These are phyloP conservation scores for Urochloa ruziziensis DNA, from an alignment of 176 grass and related monocot genomes.

Conservation along the genomic window DNA sequence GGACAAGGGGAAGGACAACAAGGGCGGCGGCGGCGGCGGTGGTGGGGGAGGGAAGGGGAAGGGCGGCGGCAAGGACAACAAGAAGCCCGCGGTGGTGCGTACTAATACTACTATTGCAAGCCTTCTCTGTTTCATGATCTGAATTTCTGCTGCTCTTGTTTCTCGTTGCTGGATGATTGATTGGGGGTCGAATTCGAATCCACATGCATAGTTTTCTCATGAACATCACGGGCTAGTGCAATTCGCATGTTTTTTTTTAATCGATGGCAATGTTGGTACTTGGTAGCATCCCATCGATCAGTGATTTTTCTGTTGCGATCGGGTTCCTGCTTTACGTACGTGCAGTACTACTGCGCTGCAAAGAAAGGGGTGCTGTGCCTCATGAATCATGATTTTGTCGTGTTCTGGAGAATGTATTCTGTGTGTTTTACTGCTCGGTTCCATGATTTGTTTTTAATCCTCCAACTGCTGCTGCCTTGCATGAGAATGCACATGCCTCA, in stretches of 20 bases:
- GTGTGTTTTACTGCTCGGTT: neutral
- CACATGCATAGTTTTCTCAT: neutral
- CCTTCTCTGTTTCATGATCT: neutral
- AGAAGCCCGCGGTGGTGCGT: constrained; percentile 30
- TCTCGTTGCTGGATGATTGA: too few relatives aligned
- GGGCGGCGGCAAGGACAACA: constrained; percentile 39
- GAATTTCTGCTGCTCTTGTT: too few relatives aligned
- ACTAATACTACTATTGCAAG: neutral
- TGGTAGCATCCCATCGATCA: neutral
- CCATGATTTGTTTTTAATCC: neutral
- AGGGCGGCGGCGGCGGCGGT: neutral
- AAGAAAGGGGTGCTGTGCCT: neutral
- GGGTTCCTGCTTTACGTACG: neutral
- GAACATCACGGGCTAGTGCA: neutral
- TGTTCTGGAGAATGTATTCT: neutral
- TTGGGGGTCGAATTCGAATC: neutral
- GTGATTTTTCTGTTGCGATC: neutral
- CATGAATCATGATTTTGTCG: neutral
- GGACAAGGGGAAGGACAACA: neutral
- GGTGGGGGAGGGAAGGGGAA: constrained; percentile 21
- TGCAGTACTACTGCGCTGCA: neutral
- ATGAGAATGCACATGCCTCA: neutral
- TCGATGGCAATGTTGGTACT: neutral
- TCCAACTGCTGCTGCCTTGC: neutral
- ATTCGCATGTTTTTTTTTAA: neutral